These are phyloP conservation scores for Metschnikowia cubensis DNA, from an alignment of 805 yeast species.

Conservation along the genomic window DNA sequence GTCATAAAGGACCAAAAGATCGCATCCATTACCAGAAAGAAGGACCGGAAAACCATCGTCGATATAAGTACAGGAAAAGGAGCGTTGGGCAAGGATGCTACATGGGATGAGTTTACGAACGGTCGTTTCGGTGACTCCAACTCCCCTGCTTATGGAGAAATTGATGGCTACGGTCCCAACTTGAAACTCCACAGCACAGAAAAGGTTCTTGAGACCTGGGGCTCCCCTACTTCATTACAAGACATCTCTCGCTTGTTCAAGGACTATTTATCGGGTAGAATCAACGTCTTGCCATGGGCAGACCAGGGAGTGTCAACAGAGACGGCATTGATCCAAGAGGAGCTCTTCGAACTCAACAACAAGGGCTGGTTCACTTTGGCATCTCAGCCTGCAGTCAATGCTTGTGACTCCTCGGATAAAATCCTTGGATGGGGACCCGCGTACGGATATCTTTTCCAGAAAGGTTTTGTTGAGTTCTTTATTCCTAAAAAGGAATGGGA, in stretches of 20 bases:
- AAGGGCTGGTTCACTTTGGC: slow-evolving; percentile 81
- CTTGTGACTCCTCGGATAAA: slow-evolving; percentile 71
- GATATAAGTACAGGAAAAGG: slow-evolving; percentile 86
- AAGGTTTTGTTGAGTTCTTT: slow-evolving; percentile 83
- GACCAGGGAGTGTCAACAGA: slow-evolving; percentile 84
- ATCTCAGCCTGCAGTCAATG: slow-evolving; percentile 93
- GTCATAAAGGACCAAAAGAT: slow-evolving; percentile 30
- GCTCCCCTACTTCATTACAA: slow-evolving; percentile 54
- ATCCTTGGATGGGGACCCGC: slow-evolving; percentile 98
- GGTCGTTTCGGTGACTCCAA: slow-evolving; percentile 94
- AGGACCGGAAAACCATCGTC: slow-evolving; percentile 52
- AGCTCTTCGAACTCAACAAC: slow-evolving; percentile 72
- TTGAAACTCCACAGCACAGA: slow-evolving; percentile 64
- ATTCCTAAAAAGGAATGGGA: slow-evolving; percentile 73
- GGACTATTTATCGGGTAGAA: slow-evolving; percentile 67
- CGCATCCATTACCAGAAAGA: slow-evolving; percentile 21
- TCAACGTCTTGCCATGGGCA: slow-evolving; percentile 86
- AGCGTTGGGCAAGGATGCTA: slow-evolving; percentile 79
- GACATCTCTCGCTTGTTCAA: slow-evolving; percentile 69
- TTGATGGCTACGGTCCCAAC: slow-evolving; percentile 94
- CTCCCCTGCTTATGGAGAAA: slow-evolving; percentile 97
- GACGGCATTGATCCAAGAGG: slow-evolving; percentile 89
- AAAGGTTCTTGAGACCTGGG: slow-evolving; percentile 75
- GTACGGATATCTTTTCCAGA: slow-evolving; percentile 85
- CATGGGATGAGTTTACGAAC: slow-evolving; percentile 97